phyloP scores from a whole-genome alignment of 2,329 filamentous ascomycete genomes.

The Lasiodiplodia theobromae region DNA sequence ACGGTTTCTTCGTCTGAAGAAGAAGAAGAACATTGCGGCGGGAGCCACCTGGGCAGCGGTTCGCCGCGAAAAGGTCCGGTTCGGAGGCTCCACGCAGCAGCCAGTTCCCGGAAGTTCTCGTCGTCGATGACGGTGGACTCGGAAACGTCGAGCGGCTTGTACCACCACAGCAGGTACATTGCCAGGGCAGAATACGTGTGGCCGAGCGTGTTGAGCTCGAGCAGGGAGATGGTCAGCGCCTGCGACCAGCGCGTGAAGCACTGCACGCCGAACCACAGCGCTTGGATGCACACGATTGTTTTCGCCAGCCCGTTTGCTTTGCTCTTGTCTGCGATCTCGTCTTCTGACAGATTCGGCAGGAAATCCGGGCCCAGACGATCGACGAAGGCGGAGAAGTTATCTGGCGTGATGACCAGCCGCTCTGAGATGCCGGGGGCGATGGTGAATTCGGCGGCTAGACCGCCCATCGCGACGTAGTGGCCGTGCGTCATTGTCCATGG shows the following conservation, averaged over 20 bases:
- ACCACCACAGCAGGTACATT: not conserved
- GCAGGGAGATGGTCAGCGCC: conserved; percentile 53
- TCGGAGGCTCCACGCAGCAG: not conserved
- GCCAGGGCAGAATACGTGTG: not conserved
- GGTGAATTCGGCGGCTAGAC: too few relatives aligned
- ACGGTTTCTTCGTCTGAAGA: too few relatives aligned
- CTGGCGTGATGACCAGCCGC: too few relatives aligned
- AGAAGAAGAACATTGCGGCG: not conserved
- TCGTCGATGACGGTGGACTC: not conserved
- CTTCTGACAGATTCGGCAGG: not conserved
- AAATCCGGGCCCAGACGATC: not conserved
- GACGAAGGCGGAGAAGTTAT: not conserved
- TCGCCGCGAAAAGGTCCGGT: not conserved
- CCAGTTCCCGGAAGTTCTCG: not conserved
- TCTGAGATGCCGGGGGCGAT: too few relatives aligned
- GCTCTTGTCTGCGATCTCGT: conserved; percentile 34
- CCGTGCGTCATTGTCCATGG: too few relatives aligned
- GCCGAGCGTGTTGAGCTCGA: not conserved
- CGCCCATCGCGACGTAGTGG: too few relatives aligned
- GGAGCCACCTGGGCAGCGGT: not conserved
- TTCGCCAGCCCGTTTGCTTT: conserved; percentile 41
- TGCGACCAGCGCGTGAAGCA: conserved; percentile 36
- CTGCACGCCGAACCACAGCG: conserved; percentile 44
- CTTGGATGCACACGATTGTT: conserved; percentile 38
- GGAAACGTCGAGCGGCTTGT: not conserved